Evolutionary conservation across 306 rosid species (phyloP).

Genomic region (Sechiopsis laciniata): DNA sequence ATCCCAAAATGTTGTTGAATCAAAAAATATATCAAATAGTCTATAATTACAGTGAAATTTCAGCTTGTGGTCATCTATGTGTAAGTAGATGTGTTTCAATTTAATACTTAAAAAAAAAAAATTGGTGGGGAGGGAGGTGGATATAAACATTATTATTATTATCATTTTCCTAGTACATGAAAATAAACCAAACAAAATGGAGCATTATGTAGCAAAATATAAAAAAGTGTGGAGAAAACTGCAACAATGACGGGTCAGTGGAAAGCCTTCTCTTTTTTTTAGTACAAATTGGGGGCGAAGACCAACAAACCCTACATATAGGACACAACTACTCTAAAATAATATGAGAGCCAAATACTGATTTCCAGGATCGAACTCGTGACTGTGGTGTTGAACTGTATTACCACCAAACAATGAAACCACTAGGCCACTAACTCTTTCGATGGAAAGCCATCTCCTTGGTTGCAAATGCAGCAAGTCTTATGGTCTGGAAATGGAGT

Average conservation of each 20-base stretch:
- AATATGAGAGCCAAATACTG: no score
- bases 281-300: no score
- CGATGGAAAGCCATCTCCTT: background rate
- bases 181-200: background rate
- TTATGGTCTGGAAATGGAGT: background rate
- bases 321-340: no score
- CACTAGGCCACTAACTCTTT: no score
- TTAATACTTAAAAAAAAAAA: background rate
- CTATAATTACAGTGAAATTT: background rate
- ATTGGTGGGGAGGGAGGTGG: conserved; percentile 2
- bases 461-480: background rate
- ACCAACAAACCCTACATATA: no score
- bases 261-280: background rate
- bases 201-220: no score
- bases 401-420: no score
- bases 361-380: no score
- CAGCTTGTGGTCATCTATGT: background rate
- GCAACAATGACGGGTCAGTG: no score
- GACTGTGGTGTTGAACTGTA: no score
- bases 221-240: no score
- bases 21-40: background rate
- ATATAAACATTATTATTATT: background rate
- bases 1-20: no score
- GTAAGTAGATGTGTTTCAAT: background rate
- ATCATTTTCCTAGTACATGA: conserved; percentile 8